These are phyloP conservation scores for Nicotiana paniculata DNA, from an alignment of 257 asterid genomes.

Conservation along the genomic window DNA sequence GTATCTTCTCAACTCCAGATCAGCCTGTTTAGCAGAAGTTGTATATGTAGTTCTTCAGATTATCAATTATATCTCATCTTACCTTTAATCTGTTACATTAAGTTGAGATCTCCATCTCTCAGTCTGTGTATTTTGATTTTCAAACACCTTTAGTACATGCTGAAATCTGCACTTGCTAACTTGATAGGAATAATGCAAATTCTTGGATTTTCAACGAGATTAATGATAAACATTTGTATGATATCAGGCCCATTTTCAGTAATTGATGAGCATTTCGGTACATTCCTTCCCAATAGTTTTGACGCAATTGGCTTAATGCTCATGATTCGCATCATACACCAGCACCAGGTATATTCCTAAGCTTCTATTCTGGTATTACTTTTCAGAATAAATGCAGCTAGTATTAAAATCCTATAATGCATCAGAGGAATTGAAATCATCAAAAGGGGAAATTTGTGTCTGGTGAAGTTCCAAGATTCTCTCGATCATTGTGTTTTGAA, in stretches of 20 bases:
- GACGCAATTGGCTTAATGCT: constrained; percentile 99
- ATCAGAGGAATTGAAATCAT: not conserved
- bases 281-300: constrained; percentile 77
- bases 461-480: not conserved
- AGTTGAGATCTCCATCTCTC: not conserved
- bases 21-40: not conserved
- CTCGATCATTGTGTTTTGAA: not conserved
- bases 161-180: not conserved
- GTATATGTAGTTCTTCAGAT: not conserved
- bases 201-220: constrained; percentile 23
- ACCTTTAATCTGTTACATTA: not conserved
- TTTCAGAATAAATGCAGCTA: not conserved
- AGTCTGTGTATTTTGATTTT: not conserved
- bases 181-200: constrained; percentile 11
- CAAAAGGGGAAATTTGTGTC: not conserved
- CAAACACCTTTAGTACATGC: not conserved
- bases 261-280: constrained; percentile 79
- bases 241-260: constrained; percentile 81
- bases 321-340: constrained; percentile 96
- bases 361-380: not conserved
- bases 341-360: constrained; percentile 74
- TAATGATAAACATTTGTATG: not conserved
- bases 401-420: not conserved
- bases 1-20: not conserved
- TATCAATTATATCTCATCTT: not conserved